Conservation (phyloP, 2,329 filamentous ascomycete genomes). For the Sclerotinia trifoliorum region DNA sequence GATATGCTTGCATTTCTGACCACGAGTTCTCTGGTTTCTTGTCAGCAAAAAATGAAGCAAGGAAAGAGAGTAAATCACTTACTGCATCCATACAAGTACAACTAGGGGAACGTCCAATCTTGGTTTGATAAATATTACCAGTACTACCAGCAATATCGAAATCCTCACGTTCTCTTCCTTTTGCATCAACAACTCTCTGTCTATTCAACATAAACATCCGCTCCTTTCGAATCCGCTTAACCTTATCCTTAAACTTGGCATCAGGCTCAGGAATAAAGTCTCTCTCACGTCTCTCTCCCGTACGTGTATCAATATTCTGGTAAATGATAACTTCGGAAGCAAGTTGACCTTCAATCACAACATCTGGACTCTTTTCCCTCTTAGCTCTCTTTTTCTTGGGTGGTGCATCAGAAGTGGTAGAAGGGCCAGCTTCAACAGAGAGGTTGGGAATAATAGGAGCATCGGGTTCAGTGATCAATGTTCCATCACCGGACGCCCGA, state of each 20-base stretch:
- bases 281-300: conserved; percentile 25
- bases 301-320: conserved; percentile 15
- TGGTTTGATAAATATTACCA: conserved; percentile 28
- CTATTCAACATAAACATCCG: conserved; percentile 33
- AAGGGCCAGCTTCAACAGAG: neutral
- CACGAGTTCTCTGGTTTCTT: conserved; percentile 23
- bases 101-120: conserved; percentile 27
- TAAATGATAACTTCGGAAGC: conserved; percentile 21
- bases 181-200: conserved; percentile 13
- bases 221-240: conserved; percentile 29
- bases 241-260: conserved; percentile 27
- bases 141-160: conserved; percentile 32
- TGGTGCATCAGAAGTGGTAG: conserved; percentile 11
- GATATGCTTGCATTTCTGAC: conserved; percentile 32
- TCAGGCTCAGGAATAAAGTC: conserved; percentile 26
- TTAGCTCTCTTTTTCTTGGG: conserved; percentile 21
- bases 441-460: neutral
- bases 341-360: conserved; percentile 26
- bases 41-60: neutral
- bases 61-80: conserved; percentile 5
- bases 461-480: neutral
- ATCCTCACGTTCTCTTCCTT: conserved; percentile 23
- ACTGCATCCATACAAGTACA: conserved; percentile 31
- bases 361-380: conserved; percentile 20
- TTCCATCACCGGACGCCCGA: conserved; percentile 41